Percentiles rank a stretch among this genome's conserved stretches.
These are phyloP conservation scores for Polytrichum formosum DNA, from an alignment of 225 moss, liverwort and hornwort species.

Conservation along the genomic window DNA sequence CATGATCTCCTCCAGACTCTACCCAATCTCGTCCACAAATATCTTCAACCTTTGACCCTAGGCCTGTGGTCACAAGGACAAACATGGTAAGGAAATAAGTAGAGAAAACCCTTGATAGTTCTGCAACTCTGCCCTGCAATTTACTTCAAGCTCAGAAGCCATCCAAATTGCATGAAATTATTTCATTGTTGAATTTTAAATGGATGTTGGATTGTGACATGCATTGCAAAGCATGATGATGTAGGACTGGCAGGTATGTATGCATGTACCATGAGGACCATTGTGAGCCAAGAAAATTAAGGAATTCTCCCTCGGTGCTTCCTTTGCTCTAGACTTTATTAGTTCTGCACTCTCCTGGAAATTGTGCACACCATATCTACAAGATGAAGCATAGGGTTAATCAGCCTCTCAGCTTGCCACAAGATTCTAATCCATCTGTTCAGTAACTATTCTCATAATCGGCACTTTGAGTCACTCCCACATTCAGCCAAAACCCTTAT, in stretches of 20 bases:
- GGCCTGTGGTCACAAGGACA: slow-evolving; percentile 42
- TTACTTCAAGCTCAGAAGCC: not conserved
- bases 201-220: no score
- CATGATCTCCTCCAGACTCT: slow-evolving; percentile 68
- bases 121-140: no score
- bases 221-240: no score
- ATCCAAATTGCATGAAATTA: not conserved
- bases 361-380: slow-evolving; percentile 65
- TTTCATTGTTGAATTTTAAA: no score
- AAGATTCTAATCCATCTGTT: no score
- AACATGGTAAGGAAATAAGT: not conserved
- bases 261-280: slow-evolving; percentile 65
- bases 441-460: not conserved
- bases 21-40: slow-evolving; percentile 90
- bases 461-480: no score
- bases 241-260: no score
- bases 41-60: slow-evolving; percentile 68
- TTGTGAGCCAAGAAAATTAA: slow-evolving; percentile 87
- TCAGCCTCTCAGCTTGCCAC: not conserved
- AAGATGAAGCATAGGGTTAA: slow-evolving; percentile 2
- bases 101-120: no score
- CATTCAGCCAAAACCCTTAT: no score
- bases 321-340: slow-evolving; percentile 52
- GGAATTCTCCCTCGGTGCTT: slow-evolving; percentile 60
- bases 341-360: slow-evolving; percentile 63